These are phyloP conservation scores for Fusarium sp. DNA, from an alignment of 2,329 filamentous ascomycete species.

Conservation along the genomic window DNA sequence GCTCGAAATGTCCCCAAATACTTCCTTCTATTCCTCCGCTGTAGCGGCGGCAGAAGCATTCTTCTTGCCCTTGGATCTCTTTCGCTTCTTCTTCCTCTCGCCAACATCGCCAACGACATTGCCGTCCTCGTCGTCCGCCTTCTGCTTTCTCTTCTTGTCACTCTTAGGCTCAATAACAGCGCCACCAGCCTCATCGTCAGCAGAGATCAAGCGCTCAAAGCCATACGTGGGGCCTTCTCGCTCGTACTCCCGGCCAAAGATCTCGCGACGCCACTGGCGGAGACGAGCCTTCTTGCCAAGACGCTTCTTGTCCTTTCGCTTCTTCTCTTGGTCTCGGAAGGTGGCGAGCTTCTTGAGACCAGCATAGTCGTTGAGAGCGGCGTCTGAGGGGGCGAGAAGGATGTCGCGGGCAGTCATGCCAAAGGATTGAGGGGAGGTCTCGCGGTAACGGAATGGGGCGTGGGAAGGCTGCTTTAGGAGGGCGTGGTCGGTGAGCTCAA, in stretches of 20 bases:
- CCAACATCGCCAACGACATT: constrained; percentile 50
- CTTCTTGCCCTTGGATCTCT: constrained; percentile 64
- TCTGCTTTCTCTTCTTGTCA: constrained; percentile 30
- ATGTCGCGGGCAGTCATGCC: constrained; percentile 93
- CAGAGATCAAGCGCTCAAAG: constrained; percentile 61
- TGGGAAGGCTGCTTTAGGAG: constrained; percentile 60
- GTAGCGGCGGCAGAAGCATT: constrained; percentile 47
- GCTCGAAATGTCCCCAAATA: constrained; percentile 20
- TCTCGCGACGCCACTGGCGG: constrained; percentile 82
- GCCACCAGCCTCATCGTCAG: constrained; percentile 40
- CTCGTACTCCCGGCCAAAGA: constrained; percentile 72
- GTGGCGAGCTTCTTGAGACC: constrained; percentile 95
- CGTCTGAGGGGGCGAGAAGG: constrained; percentile 86
- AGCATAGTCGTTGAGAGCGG: constrained; percentile 87
- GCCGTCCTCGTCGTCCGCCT: constrained; percentile 18
- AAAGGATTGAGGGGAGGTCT: constrained; percentile 90
- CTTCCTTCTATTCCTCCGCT: constrained; percentile 35
- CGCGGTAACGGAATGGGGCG: constrained; percentile 85
- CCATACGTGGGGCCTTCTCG: constrained; percentile 69
- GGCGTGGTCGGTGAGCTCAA: constrained; percentile 78
- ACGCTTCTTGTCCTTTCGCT: constrained; percentile 87
- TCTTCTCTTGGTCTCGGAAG: constrained; percentile 90
- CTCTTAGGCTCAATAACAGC: constrained; percentile 49
- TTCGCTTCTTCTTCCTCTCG: constrained; percentile 64
- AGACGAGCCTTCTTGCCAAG: constrained; percentile 93